Base-by-base conservation (phyloP, 352 stramenopile genomes). In the Blastocystis sp. region DNA sequence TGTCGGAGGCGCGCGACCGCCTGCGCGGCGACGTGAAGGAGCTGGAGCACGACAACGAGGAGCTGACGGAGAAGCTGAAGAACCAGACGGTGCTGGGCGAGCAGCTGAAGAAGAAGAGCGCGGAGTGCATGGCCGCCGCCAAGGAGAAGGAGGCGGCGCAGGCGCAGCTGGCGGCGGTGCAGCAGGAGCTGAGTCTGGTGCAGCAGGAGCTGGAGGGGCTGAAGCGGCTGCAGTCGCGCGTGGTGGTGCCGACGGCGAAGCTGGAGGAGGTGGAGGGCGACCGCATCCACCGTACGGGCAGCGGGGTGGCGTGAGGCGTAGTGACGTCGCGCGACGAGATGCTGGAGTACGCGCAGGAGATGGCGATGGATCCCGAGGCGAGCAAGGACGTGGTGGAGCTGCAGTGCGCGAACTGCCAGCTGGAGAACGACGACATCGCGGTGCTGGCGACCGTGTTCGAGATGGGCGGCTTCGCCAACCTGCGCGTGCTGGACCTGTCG, bases 11-110 rank as follows among this genome's bases (percentile, higher is more conserved):
- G 59, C 74, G 74, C 2, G 74, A 84, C 61, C 45, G 56, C 48
- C 41, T 84, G 38, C 53, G 74, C 28, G 34, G 28, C 1, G 74
- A 84, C 48, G 74, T 84, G 48, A 84, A 84, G 74, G 74, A 84
- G 3, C 56, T 84, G 53, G 74, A 84, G 40, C 52, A 38, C 4
- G 74, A 84, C 53, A 84, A 84, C 48, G 74, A 84, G 11, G 74
- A 84, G 2, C 53, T 84, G n/a, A n/a, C 34, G 34, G 74, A 66
- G 28, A 11, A 84, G 74, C n/a, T 84, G 53, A 64, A 84, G 60
- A 41, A 45, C 11, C 23, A 53, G 14, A 70, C 38, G 9, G 74
- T 21, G 53, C 53, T 28, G 61, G 48, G 19, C 40, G 66, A 67
- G 2, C 74, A 84, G 53, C 11, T 76, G 38, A 45, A 40, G 10